Evolutionary conservation across 345 rosid species (phyloP).

Genomic region (Raphanus sativus): DNA sequence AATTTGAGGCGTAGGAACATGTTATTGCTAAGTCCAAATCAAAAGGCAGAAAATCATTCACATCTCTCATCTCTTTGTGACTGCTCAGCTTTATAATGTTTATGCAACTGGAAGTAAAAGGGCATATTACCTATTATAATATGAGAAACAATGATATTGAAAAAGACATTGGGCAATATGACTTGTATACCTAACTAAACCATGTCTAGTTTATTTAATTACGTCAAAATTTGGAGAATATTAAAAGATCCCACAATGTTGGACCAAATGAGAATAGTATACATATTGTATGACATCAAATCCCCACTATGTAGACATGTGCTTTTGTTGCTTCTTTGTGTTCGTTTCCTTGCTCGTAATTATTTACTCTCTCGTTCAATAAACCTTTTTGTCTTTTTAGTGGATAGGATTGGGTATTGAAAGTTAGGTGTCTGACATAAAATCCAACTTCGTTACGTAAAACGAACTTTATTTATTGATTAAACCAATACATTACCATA

Average conservation of each 20-base stretch:
- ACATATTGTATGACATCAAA: constrained; percentile 4
- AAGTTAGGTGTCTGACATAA: background rate
- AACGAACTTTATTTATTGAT: background rate
- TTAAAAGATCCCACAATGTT: constrained; percentile 14
- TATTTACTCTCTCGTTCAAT: background rate
- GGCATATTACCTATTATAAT: background rate
- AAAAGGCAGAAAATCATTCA: background rate
- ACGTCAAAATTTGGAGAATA: background rate
- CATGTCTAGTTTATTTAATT: background rate
- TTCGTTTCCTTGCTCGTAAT: constrained; percentile 4
- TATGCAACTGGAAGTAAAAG: background rate
- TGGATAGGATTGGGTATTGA: background rate
- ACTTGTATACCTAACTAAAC: constrained; percentile 19
- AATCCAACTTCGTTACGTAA: background rate
- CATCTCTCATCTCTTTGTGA: background rate
- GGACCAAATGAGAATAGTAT: constrained; percentile 1
- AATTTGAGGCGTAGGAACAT: background rate
- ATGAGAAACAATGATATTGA: background rate
- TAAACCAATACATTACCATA: background rate
- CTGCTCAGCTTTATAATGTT: background rate
- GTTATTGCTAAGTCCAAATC: background rate
- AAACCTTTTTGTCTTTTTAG: background rate
- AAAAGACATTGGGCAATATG: background rate
- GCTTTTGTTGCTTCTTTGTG: background rate
- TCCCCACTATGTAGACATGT: constrained; percentile 8